phyloP scores from a whole-genome alignment of 2,329 filamentous ascomycete species.

The Lecanicillium sp. region DNA sequence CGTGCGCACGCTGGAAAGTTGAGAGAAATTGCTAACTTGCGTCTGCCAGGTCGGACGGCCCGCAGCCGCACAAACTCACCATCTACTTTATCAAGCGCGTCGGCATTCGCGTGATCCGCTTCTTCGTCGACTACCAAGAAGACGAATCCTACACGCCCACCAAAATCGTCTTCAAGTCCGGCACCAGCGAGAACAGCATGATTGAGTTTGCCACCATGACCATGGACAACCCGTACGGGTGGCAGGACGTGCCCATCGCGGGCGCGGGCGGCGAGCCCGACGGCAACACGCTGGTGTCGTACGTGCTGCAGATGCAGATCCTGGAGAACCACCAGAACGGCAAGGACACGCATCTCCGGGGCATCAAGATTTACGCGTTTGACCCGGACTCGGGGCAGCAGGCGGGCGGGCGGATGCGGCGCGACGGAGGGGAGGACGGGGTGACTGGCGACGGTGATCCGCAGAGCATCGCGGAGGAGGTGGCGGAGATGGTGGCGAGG shows the following conservation, averaged over 20 bases:
- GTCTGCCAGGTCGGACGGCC: slow-evolving; percentile 63
- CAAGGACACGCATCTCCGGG: slow-evolving; percentile 95
- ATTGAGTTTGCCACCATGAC: slow-evolving; percentile 79
- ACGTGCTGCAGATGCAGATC: slow-evolving; percentile 84
- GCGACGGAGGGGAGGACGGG: slow-evolving; percentile 20
- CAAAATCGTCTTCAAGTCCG: slow-evolving; percentile 80
- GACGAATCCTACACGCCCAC: slow-evolving; percentile 98
- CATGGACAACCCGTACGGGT: slow-evolving; percentile 74
- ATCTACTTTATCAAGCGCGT: slow-evolving; percentile 83
- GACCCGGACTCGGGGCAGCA: slow-evolving; percentile 41
- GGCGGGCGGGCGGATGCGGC: slow-evolving; percentile 21
- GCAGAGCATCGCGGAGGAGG: slow-evolving; percentile 9
- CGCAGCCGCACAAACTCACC: slow-evolving; percentile 75
- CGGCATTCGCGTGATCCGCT: slow-evolving; percentile 69
- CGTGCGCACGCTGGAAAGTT: not conserved
- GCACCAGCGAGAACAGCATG: slow-evolving; percentile 85
- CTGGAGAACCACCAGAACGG: slow-evolving; percentile 98
- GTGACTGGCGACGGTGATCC: too few relatives aligned
- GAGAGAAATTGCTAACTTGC: slow-evolving; percentile 1
- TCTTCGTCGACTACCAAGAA: slow-evolving; percentile 83
- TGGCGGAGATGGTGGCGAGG: slow-evolving; percentile 4
- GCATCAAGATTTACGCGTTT: slow-evolving; percentile 75
- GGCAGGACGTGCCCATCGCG: slow-evolving; percentile 73
- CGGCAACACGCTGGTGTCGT: slow-evolving; percentile 74
- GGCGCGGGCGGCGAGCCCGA: slow-evolving; percentile 53